Conservation (phyloP, 78 protist genomes). For the Dictyostelium firmibasis region DNA sequence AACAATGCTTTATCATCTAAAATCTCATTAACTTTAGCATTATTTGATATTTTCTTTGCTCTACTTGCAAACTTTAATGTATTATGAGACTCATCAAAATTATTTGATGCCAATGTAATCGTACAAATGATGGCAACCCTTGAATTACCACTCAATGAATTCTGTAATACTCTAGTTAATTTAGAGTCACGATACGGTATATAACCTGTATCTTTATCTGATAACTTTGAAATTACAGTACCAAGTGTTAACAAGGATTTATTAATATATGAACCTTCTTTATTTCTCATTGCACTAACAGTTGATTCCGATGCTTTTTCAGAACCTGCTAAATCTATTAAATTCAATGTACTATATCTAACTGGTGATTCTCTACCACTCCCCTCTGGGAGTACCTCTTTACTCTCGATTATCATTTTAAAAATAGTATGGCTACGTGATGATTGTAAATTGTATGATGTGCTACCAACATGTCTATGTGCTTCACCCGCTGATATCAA, state of each 20-base stretch:
- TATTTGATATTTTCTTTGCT: conserved; percentile 88
- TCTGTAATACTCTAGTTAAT: conserved; percentile 88
- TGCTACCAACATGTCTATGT: conserved; percentile 83
- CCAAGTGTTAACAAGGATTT: conserved; percentile 89
- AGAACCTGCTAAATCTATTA: conserved; percentile 95
- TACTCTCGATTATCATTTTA: conserved; percentile 81
- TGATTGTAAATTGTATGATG: conserved; percentile 89
- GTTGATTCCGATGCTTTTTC: conserved; percentile 86
- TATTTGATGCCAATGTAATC: conserved; percentile 30
- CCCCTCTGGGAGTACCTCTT: neutral
- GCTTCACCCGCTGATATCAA: conserved; percentile 72
- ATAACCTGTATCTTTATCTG: conserved; percentile 51
- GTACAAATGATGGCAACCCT: conserved; percentile 70
- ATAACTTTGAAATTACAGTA: conserved; percentile 85
- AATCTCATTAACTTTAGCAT: conserved; percentile 88
- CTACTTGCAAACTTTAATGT: conserved; percentile 90
- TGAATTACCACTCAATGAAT: conserved; percentile 88
- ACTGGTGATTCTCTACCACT: neutral
- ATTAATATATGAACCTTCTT: conserved; percentile 93
- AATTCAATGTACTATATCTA: conserved; percentile 51
- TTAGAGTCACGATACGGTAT: conserved; percentile 89
- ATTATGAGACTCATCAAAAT: conserved; percentile 72
- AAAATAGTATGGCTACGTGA: conserved; percentile 95
- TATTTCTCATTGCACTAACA: conserved; percentile 61
- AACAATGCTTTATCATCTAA: conserved; percentile 66